Evolutionary conservation across 2,329 filamentous ascomycete genomes (phyloP).

Genomic region (Pseudopyrenochaeta lycopersici): DNA sequence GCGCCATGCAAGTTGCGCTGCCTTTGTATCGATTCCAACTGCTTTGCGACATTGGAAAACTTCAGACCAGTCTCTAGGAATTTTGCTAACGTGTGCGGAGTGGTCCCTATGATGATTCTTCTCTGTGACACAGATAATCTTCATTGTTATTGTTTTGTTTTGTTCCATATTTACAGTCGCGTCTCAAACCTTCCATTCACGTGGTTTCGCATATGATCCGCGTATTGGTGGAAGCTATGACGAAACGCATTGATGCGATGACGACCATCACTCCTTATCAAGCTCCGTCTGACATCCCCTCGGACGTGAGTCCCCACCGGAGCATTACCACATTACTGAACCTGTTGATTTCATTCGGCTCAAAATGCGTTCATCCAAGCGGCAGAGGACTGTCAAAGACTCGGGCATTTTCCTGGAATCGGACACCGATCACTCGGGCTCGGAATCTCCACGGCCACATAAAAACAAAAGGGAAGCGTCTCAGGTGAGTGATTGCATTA

Average conservation of each 20-base stretch:
- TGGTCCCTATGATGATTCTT: no score
- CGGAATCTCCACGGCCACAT: slow-evolving; percentile 4
- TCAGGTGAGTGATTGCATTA: neutral
- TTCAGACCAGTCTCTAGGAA: no score
- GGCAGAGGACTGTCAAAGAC: slow-evolving; percentile 11
- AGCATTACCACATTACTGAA: neutral
- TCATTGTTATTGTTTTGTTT: neutral
- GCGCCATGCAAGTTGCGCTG: no score
- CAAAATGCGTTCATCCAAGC: slow-evolving; percentile 20
- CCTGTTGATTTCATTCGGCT: neutral
- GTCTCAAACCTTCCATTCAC: neutral
- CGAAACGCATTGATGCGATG: slow-evolving; percentile 18
- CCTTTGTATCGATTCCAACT: no score
- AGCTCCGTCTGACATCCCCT: neutral
- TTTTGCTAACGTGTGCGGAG: no score
- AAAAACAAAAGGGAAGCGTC: slow-evolving; percentile 2
- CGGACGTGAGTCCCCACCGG: neutral
- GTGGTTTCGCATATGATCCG: slow-evolving; percentile 15
- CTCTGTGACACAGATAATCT: no score
- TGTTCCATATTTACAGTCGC: slow-evolving; percentile 2
- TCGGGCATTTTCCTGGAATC: slow-evolving; percentile 10
- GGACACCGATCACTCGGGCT: slow-evolving; percentile 7
- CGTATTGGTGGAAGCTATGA: slow-evolving; percentile 12
- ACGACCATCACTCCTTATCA: neutral
- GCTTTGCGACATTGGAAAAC: no score